Percentiles rank a stretch among this genome's conserved stretches.
Conservation (phyloP, 305 asterid species). For the Andrographis paniculata region DNA sequence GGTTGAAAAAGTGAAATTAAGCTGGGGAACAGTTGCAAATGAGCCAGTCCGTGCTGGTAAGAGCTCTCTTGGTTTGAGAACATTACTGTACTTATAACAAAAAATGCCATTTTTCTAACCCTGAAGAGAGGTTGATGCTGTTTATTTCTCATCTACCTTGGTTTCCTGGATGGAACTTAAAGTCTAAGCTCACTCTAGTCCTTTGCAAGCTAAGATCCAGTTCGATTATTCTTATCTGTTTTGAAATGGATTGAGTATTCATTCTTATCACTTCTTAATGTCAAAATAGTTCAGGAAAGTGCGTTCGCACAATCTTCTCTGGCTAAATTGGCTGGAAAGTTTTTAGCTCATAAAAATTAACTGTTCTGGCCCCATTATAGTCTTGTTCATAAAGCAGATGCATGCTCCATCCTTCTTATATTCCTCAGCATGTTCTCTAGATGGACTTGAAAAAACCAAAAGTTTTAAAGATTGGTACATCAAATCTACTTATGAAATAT, state of each 20-base stretch:
- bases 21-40: slow-evolving; percentile 21
- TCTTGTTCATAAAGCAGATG: slow-evolving; percentile 3
- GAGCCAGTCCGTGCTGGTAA: slow-evolving; percentile 71
- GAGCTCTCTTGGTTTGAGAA: slow-evolving; percentile 23
- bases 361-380: too few species aligned
- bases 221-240: too few species aligned
- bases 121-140: slow-evolving; percentile 1
- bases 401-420: slow-evolving; percentile 3
- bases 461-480: slow-evolving; percentile 5
- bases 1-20: slow-evolving; percentile 21
- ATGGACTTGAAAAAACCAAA: slow-evolving; percentile 1
- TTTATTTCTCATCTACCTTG: not conserved
- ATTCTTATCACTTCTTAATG: too few species aligned
- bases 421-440: slow-evolving; percentile 3
- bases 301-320: too few species aligned
- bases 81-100: slow-evolving; percentile 1
- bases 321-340: too few species aligned
- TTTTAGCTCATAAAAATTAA: too few species aligned
- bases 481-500: not conserved
- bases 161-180: too few species aligned
- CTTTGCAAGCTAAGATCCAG: too few species aligned
- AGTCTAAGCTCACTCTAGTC: too few species aligned
- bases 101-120: slow-evolving; percentile 2
- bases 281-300: too few species aligned
- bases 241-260: too few species aligned